A percentile compares a stretch with the other conserved stretches of the same genome.
Evolutionary conservation across 352 stramenopile genomes (phyloP).

Genomic region (Stramenopiles sp.): DNA sequence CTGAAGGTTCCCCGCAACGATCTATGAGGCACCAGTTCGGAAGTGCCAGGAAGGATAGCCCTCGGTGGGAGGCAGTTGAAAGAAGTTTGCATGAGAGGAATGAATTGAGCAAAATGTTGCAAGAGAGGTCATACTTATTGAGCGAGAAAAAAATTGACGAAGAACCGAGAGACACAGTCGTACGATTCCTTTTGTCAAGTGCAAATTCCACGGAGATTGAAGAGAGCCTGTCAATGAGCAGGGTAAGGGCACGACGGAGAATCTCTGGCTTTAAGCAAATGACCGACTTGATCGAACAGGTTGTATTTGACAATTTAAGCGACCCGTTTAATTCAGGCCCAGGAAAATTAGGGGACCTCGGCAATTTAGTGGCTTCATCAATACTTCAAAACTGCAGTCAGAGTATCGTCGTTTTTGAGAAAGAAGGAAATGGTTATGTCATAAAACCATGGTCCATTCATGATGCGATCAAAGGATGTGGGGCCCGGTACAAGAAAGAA

Average conservation of each 20-base stretch:
- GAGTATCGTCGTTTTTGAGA: too few relatives aligned
- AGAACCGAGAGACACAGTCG: background rate
- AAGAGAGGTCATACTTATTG: background rate
- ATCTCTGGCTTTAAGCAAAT: too few relatives aligned
- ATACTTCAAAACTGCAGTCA: too few relatives aligned
- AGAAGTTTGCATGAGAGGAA: background rate
- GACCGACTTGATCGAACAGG: too few relatives aligned
- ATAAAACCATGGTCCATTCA: background rate
- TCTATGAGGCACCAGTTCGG: constrained; percentile 1
- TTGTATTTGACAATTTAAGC: too few relatives aligned
- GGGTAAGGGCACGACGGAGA: background rate
- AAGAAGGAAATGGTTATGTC: too few relatives aligned
- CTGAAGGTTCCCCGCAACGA: background rate
- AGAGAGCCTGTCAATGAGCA: background rate
- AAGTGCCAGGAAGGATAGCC: background rate
- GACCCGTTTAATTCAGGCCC: too few relatives aligned
- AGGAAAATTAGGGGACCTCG: too few relatives aligned
- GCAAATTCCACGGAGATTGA: background rate
- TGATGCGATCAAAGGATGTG: background rate
- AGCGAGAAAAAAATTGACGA: constrained; percentile 4
- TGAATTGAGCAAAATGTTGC: constrained; percentile 10
- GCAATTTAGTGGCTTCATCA: too few relatives aligned
- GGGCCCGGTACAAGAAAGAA: background rate
- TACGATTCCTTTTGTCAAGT: background rate
- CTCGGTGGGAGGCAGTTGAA: constrained; percentile 2